Evolutionary conservation across 768 basidiomycete species (phyloP).

Genomic region (Psilocybe azurescens): DNA sequence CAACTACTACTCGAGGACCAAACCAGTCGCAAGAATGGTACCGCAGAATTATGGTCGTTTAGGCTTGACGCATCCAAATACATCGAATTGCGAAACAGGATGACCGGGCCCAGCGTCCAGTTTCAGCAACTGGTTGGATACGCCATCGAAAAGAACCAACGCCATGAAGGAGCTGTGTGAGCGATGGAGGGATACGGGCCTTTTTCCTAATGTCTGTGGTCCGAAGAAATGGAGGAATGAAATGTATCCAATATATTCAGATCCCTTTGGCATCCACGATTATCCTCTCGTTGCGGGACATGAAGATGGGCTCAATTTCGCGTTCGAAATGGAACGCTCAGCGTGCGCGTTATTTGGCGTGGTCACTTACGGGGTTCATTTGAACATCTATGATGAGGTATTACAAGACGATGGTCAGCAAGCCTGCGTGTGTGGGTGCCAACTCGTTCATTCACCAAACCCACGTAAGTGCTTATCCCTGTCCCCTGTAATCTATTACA

Average conservation of each 20-base stretch:
- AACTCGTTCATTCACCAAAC: slow-evolving; percentile 83
- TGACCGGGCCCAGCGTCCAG: slow-evolving; percentile 45
- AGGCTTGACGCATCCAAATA: slow-evolving; percentile 32
- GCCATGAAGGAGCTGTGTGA: slow-evolving; percentile 72
- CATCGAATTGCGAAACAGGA: slow-evolving; percentile 29
- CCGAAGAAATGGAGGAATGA: slow-evolving; percentile 87
- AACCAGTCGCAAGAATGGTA: slow-evolving; percentile 27
- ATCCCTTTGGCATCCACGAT: slow-evolving; percentile 68
- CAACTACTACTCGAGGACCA: slow-evolving; percentile 58
- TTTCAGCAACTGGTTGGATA: slow-evolving; percentile 57
- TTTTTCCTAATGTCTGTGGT: slow-evolving; percentile 71
- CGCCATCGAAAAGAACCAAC: slow-evolving; percentile 61
- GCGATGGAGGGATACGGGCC: slow-evolving; percentile 72
- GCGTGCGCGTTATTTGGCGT: slow-evolving; percentile 91
- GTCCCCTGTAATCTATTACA: no score
- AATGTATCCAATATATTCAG: slow-evolving; percentile 76
- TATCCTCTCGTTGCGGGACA: slow-evolving; percentile 41
- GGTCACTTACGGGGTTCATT: slow-evolving; percentile 91
- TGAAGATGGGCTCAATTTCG: slow-evolving; percentile 58
- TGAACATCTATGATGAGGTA: slow-evolving; percentile 70
- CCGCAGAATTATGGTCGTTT: slow-evolving; percentile 48
- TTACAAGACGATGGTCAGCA: slow-evolving; percentile 35
- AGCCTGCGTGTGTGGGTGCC: slow-evolving; percentile 84
- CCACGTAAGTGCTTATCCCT: slow-evolving; percentile 58
- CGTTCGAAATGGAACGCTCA: slow-evolving; percentile 88